Evolutionary conservation across 768 basidiomycete genomes (phyloP).

Genomic region (Artomyces pyxidatus): DNA sequence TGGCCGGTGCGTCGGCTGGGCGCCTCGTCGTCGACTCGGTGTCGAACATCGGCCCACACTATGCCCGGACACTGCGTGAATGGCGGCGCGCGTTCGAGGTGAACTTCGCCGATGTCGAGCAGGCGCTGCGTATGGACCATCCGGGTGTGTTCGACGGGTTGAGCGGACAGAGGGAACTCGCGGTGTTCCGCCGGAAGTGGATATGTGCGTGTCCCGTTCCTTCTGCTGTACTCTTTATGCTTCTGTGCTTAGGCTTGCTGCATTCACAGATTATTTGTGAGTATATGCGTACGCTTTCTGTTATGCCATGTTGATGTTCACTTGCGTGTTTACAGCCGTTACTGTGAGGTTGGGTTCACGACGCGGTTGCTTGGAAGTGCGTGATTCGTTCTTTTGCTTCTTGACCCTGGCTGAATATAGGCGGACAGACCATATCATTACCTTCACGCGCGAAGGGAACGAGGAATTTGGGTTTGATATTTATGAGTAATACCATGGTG

Average conservation of each 20-base stretch:
- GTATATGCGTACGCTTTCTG: slow-evolving; percentile 11
- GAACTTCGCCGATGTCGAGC: slow-evolving; percentile 40
- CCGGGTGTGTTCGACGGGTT: slow-evolving; percentile 43
- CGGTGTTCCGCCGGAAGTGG: slow-evolving; percentile 73
- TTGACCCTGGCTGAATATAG: not conserved
- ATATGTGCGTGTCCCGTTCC: slow-evolving; percentile 39
- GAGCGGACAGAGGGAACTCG: slow-evolving; percentile 43
- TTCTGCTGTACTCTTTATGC: not conserved
- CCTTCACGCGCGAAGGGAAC: not conserved
- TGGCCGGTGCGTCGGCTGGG: slow-evolving; percentile 8
- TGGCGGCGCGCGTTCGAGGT: slow-evolving; percentile 59
- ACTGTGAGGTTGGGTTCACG: slow-evolving; percentile 67
- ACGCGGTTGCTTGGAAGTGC: slow-evolving; percentile 20
- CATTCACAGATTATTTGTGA: slow-evolving; percentile 44
- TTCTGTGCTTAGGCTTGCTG: not conserved
- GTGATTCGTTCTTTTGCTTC: not conserved
- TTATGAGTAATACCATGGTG: not conserved
- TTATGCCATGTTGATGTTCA: not conserved
- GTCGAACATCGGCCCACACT: slow-evolving; percentile 39
- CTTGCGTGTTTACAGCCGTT: slow-evolving; percentile 41
- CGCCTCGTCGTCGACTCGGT: slow-evolving; percentile 10
- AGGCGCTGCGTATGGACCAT: slow-evolving; percentile 47
- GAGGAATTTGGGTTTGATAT: not conserved
- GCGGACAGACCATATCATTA: not conserved
- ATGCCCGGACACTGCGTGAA: slow-evolving; percentile 76